Evolutionary conservation across 148 eudicot genomes (phyloP).

Genomic region (Vaccinium macrocarpon): DNA sequence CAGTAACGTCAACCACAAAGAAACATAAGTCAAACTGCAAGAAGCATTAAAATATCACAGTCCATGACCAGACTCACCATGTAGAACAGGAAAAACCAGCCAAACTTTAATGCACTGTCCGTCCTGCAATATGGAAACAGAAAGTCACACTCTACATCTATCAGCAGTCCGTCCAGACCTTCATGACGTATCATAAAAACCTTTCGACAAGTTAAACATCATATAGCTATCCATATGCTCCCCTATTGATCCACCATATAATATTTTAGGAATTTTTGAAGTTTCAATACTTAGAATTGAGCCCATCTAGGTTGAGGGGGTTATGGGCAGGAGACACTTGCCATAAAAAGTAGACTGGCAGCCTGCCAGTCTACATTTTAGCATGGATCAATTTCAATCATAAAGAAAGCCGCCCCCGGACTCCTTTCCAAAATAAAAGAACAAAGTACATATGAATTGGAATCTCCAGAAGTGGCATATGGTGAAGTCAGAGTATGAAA

Average conservation of each 20-base stretch:
- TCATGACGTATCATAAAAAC: background rate
- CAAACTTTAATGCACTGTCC: slow-evolving; percentile 90
- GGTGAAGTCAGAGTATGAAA: background rate
- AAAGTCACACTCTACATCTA: slow-evolving; percentile 1
- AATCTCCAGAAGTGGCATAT: background rate
- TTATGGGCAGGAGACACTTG: background rate
- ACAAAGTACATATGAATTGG: background rate
- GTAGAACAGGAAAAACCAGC: slow-evolving; percentile 94
- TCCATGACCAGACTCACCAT: slow-evolving; percentile 47
- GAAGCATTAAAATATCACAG: background rate
- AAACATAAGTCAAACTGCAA: background rate
- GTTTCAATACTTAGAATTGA: background rate
- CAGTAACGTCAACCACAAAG: slow-evolving; percentile 17
- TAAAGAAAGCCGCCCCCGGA: no score
- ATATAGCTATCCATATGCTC: background rate
- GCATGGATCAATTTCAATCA: background rate
- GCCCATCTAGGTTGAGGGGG: background rate
- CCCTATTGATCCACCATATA: background rate
- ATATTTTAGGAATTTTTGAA: background rate
- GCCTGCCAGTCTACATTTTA: background rate
- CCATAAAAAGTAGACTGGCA: background rate
- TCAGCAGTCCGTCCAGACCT: slow-evolving; percentile 1
- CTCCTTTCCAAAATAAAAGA: background rate
- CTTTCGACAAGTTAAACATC: background rate
- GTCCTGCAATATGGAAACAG: slow-evolving; percentile 59